Conservation (phyloP, 257 asterid genomes). For the Lavandula angustifolia region DNA sequence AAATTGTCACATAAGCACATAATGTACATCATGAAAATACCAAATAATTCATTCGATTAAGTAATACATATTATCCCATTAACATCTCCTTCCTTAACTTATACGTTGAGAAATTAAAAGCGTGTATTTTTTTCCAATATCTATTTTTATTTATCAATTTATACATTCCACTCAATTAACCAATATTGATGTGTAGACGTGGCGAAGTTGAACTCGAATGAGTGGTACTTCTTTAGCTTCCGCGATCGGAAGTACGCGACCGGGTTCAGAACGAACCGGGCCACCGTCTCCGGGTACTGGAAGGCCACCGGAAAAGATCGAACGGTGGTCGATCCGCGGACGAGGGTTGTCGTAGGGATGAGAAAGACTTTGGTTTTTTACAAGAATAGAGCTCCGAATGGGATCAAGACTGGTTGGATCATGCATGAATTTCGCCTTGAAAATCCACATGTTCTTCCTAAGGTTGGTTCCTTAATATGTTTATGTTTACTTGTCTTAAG, state of each 20-base stretch:
- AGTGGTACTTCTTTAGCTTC: slow-evolving; percentile 94
- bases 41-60: slow-evolving; percentile 10
- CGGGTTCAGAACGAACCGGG: slow-evolving; percentile 74
- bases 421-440: slow-evolving; percentile 93
- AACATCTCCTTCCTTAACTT: background rate
- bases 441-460: slow-evolving; percentile 72
- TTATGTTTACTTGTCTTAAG: background rate
- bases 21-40: slow-evolving; percentile 27
- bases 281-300: slow-evolving; percentile 81
- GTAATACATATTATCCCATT: background rate
- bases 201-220: slow-evolving; percentile 76
- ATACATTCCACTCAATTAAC: background rate
- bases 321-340: slow-evolving; percentile 49
- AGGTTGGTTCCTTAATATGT: slow-evolving; percentile 42
- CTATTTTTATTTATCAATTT: background rate
- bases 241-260: slow-evolving; percentile 85
- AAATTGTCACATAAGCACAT: slow-evolving; percentile 38
- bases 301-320: slow-evolving; percentile 92
- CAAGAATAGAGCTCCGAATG: slow-evolving; percentile 84
- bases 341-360: slow-evolving; percentile 62
- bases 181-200: slow-evolving; percentile 36
- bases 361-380: slow-evolving; percentile 88
- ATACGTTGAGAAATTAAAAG: background rate
- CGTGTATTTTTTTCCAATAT: background rate
- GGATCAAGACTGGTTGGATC: slow-evolving; percentile 84